Evolutionary conservation across 345 rosid genomes (phyloP), one percentile per base, ranked within the genome.

Genomic region (Hibiscus tridactylites): DNA sequence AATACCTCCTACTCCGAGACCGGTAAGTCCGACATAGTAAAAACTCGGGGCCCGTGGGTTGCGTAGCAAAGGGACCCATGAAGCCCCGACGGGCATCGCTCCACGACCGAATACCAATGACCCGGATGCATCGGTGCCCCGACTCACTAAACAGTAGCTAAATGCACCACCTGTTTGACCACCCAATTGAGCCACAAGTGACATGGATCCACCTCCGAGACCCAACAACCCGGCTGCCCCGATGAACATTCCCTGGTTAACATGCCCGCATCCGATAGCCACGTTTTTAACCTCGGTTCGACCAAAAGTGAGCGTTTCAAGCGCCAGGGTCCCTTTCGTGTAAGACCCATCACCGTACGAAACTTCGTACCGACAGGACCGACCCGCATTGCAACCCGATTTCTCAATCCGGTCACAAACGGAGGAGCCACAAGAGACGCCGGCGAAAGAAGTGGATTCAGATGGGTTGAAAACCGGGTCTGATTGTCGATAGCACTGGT

Each of bases 171-270:
- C 97, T 4, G 90, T 89, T 72, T 95, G 97, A 29, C 93, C 97
- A 24, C 82, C 88, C 68, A 95, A 75, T 76, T 95, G 99, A 62
- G 24, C 24, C 24, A 21, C 24, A 21, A 21, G 24, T 21, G 24
- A 21, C 91, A 95, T 78, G 50, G 92, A 81, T 5, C 97, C 99
- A 54, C 97, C 93, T 1, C 99, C 99, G 0, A 95, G 81, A 15
- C 99, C 97, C 67, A 95, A 35, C 53, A 95, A 79, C 9, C 99
- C 99, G 12, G 99, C 99, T 0, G 99, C 99, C 5, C 97, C 99
- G 1, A 89, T 72, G 47, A 95, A 95, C 99, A 95, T 92, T 37
- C 99, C 99, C 69, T 83, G 83, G 75, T 92, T 95, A 79, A 80
- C 76, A 63, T 95, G 97, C 0, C 99, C 99, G 59, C 99, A 95